Percentiles rank a stretch among this genome's conserved stretches.
These are phyloP conservation scores for Penstemon barbatus DNA, from an alignment of 257 asterid species.

Conservation along the genomic window DNA sequence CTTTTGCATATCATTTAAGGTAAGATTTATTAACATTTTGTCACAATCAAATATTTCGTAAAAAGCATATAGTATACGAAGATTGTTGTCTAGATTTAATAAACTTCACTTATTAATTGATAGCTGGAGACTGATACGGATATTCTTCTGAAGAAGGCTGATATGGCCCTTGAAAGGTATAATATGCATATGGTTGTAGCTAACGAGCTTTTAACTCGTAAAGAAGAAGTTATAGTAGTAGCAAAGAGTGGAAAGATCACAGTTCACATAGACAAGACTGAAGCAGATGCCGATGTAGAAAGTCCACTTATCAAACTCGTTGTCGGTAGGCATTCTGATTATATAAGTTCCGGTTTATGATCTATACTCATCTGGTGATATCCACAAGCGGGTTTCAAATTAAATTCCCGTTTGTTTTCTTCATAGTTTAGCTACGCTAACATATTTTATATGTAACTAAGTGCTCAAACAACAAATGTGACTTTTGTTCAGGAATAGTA, in stretches of 20 bases:
- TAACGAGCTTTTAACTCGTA: constrained; percentile 88
- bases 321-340: constrained; percentile 64
- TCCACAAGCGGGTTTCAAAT: neutral
- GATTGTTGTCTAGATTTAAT: neutral
- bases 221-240: constrained; percentile 85
- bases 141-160: constrained; percentile 83
- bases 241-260: constrained; percentile 46
- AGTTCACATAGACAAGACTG: constrained; percentile 59
- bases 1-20: constrained; percentile 96
- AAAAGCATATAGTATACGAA: neutral
- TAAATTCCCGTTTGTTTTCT: neutral
- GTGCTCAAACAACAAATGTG: neutral
- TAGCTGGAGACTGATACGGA: constrained; percentile 87
- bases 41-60: neutral
- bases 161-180: constrained; percentile 68
- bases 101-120: neutral
- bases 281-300: constrained; percentile 65
- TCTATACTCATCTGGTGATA: neutral
- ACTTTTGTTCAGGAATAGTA: neutral
- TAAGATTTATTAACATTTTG: constrained; percentile 21
- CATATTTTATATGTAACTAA: neutral
- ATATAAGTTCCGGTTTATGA: constrained; percentile 34
- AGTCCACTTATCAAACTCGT: constrained; percentile 63
- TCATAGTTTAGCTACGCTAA: neutral
- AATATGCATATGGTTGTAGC: constrained; percentile 90